Evolutionary conservation across 257 asterid species (phyloP).

Genomic region (Thymus mandschuricus): DNA sequence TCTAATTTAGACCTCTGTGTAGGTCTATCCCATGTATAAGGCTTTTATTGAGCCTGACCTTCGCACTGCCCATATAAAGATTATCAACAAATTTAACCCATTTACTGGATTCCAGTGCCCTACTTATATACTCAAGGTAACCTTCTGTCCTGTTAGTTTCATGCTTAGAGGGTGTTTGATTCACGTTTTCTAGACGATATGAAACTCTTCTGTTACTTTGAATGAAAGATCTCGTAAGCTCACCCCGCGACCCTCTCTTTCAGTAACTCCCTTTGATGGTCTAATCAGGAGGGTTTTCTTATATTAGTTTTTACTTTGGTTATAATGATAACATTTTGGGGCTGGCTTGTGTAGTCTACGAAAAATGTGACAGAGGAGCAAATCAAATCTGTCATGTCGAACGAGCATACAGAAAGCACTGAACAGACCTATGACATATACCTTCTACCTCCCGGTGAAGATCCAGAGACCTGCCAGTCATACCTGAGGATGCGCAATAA

Average conservation of each 20-base stretch:
- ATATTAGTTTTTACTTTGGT: constrained; percentile 6
- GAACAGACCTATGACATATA: constrained; percentile 93
- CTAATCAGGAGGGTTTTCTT: neutral
- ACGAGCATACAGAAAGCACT: constrained; percentile 63
- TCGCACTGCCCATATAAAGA: constrained; percentile 91
- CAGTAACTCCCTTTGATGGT: constrained; percentile 22
- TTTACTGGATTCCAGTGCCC: constrained; percentile 93
- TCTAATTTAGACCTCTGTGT: constrained; percentile 41
- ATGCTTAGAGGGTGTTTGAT: neutral
- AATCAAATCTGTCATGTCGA: constrained; percentile 69
- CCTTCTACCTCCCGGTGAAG: constrained; percentile 99
- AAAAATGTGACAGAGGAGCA: constrained; percentile 60
- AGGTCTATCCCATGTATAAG: constrained; percentile 99
- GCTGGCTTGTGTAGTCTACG: constrained; percentile 58
- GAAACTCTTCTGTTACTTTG: constrained; percentile 3
- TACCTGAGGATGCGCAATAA: constrained; percentile 97
- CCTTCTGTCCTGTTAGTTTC: constrained; percentile 16
- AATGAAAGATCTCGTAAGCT: neutral
- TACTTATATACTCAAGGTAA: constrained; percentile 95
- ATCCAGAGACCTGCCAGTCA: constrained; percentile 96
- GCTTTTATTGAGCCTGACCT: constrained; percentile 98
- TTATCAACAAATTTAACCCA: constrained; percentile 92
- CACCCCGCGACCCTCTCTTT: constrained; percentile 4
- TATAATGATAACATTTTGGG: constrained; percentile 31
- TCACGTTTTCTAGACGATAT: neutral